Conservation (phyloP, 148 eudicot species). For the Arbutus unedo region DNA sequence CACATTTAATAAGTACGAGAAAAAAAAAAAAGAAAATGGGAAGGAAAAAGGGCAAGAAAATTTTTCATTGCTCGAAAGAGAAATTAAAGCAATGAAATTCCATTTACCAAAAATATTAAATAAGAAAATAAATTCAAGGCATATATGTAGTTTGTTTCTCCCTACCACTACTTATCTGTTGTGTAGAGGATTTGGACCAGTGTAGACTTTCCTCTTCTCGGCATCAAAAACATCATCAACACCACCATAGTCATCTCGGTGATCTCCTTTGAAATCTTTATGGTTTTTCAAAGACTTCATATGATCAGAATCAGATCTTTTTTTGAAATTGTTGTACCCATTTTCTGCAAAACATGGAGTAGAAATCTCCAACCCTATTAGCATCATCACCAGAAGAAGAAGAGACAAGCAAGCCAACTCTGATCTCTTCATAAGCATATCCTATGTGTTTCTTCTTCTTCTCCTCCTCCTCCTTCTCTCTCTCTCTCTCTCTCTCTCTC, state of each 20-base stretch:
- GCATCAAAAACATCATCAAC: constrained; percentile 51
- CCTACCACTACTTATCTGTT: constrained; percentile 55
- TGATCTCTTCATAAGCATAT: constrained; percentile 32
- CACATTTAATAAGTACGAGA: neutral
- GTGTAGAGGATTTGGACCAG: constrained; percentile 93
- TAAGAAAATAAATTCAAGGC: neutral
- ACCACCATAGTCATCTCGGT: neutral
- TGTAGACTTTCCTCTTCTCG: constrained; percentile 74
- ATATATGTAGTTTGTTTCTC: neutral
- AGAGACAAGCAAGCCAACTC: constrained; percentile 34
- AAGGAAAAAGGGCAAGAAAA: constrained; percentile 15
- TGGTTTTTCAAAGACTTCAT: constrained; percentile 7
- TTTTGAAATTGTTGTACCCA: constrained; percentile 40
- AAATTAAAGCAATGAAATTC: constrained; percentile 21
- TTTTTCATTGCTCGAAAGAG: constrained; percentile 25
- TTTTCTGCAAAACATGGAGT: constrained; percentile 34
- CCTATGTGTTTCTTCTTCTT: neutral
- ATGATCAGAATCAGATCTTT: constrained; percentile 14
- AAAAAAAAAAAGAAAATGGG: neutral
- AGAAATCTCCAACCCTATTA: constrained; percentile 24
- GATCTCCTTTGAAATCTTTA: constrained; percentile 23
- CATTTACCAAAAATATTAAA: neutral
- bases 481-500: neutral
- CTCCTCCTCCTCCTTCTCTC: constrained; percentile 9
- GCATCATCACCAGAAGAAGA: constrained; percentile 43